Conservation (phyloP, 305 asterid genomes). For the Salvia sclarea region DNA sequence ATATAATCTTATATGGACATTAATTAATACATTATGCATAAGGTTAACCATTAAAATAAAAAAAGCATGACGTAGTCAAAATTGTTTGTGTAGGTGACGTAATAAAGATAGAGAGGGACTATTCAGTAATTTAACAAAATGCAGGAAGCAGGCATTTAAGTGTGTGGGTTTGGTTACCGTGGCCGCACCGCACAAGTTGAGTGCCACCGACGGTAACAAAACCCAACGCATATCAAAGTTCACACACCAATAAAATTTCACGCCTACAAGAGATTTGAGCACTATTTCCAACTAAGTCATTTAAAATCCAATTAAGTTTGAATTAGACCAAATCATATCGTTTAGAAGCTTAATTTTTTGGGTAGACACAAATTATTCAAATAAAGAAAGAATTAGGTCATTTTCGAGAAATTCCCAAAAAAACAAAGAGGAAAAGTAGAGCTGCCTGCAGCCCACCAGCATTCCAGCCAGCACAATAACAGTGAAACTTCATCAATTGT, state of each 20-base stretch:
- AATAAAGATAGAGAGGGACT: slow-evolving; percentile 24
- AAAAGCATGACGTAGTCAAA: background rate
- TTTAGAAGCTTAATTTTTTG: background rate
- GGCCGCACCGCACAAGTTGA: slow-evolving; percentile 25
- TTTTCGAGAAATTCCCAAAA: background rate
- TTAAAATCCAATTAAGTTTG: too few relatives aligned
- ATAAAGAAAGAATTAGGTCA: background rate
- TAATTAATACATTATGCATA: too few relatives aligned
- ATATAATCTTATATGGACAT: too few relatives aligned
- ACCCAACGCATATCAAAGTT: background rate
- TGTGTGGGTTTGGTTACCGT: slow-evolving; percentile 21
- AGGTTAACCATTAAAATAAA: background rate
- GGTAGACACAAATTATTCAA: background rate
- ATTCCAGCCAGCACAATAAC: too few relatives aligned
- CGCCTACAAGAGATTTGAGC: background rate
- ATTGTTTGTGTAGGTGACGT: background rate
- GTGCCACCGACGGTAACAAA: slow-evolving; percentile 30
- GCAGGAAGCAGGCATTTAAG: slow-evolving; percentile 28
- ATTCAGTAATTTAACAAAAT: slow-evolving; percentile 5
- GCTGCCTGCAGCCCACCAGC: slow-evolving; percentile 3
- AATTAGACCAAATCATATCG: background rate
- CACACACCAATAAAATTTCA: too few relatives aligned
- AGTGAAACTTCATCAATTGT: slow-evolving; percentile 5
- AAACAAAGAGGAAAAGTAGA: background rate
- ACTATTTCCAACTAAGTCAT: too few relatives aligned